Evolutionary conservation across 1,284 basidiomycete genomes (phyloP).

Genomic region (Neonothopanus nambi): DNA sequence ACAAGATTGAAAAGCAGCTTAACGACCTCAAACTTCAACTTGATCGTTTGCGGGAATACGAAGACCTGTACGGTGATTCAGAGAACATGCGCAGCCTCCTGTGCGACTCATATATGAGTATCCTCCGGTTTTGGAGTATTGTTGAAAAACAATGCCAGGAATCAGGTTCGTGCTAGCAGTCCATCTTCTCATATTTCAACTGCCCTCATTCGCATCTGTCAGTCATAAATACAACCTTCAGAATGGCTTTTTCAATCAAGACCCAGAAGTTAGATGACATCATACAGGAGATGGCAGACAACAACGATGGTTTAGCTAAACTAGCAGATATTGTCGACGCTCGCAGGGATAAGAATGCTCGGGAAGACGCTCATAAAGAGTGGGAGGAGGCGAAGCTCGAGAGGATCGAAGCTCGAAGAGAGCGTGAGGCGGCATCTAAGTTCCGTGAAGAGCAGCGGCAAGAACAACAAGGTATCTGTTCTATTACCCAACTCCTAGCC

Average conservation of each 20-base stretch:
- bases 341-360: constrained; percentile 3
- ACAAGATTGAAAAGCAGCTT: constrained; percentile 19
- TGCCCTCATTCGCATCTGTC: neutral
- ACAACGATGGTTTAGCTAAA: constrained; percentile 16
- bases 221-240: constrained; percentile 8
- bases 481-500: neutral
- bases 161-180: constrained; percentile 12
- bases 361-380: neutral
- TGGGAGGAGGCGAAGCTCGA: neutral
- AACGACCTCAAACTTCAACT: constrained; percentile 7
- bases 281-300: constrained; percentile 17
- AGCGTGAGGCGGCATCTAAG: neutral
- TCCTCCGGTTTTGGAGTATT: constrained; percentile 24
- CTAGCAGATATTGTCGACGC: constrained; percentile 17
- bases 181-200: too few species aligned
- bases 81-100: constrained; percentile 18
- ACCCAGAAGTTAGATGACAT: constrained; percentile 19
- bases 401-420: constrained; percentile 1
- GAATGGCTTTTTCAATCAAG: constrained; percentile 12
- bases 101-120: constrained; percentile 20
- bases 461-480: constrained; percentile 14
- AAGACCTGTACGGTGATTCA: constrained; percentile 19
- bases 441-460: constrained; percentile 10
- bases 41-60: constrained; percentile 15
- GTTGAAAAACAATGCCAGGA: constrained; percentile 23